Evolutionary conservation across 2,329 filamentous ascomycete genomes (phyloP).

Genomic region (Cladorrhinum sp.): DNA sequence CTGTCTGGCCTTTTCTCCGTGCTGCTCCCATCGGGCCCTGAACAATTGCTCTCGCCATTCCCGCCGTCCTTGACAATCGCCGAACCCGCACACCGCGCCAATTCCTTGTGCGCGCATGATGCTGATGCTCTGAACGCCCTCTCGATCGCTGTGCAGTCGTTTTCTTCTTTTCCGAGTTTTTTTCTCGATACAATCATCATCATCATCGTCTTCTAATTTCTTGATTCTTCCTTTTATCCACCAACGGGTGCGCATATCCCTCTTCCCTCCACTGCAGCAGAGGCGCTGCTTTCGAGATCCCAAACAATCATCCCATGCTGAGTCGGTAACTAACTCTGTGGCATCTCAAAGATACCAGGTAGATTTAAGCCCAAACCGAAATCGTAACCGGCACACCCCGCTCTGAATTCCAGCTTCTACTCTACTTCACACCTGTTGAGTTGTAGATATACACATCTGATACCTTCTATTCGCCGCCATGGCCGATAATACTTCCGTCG

Average conservation of each 20-base stretch:
- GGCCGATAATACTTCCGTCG: constrained; percentile 36
- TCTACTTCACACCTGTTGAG: constrained; percentile 15
- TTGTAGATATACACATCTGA: constrained; percentile 22
- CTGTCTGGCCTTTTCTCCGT: constrained; percentile 23
- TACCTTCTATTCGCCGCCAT: constrained; percentile 26
- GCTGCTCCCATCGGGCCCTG: constrained; percentile 6
- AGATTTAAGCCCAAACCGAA: background rate
- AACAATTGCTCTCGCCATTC: background rate
- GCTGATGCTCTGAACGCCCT: constrained; percentile 15
- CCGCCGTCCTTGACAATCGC: constrained; percentile 3
- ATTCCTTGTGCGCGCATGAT: constrained; percentile 13
- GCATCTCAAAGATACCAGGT: background rate
- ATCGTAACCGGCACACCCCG: background rate
- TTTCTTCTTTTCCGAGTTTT: background rate
- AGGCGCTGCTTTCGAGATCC: background rate
- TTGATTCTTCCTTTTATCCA: background rate
- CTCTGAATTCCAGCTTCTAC: background rate
- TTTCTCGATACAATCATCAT: background rate
- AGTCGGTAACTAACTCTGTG: background rate
- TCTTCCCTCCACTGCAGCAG: background rate
- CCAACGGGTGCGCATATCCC: background rate
- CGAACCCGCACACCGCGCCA: constrained; percentile 4
- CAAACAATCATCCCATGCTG: background rate
- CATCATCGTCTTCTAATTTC: background rate
- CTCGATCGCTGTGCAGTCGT: background rate